A percentile compares a stretch with the other conserved stretches of the same genome.
Evolutionary conservation across 208 protist genomes (phyloP).

Genomic region (Crithidia fasciculata): DNA sequence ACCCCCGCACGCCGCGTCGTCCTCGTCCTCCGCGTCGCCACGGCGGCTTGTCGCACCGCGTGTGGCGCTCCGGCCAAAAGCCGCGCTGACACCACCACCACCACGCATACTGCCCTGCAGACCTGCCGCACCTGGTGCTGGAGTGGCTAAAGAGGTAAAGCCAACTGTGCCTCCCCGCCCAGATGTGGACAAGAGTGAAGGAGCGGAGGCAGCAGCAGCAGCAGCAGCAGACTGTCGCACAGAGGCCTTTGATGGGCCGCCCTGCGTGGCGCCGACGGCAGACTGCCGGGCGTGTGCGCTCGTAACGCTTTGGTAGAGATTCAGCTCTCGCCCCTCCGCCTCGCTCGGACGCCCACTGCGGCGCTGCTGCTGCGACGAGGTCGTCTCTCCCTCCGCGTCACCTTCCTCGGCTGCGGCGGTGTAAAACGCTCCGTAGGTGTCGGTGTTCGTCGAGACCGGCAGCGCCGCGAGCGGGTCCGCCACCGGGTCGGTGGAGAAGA

Average conservation of each 20-base stretch:
- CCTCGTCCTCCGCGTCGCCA: background rate
- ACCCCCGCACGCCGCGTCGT: background rate
- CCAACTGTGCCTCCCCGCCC: background rate
- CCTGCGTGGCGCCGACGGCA: too few species aligned
- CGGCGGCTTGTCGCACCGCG: background rate
- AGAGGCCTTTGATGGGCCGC: too few species aligned
- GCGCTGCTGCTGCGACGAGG: background rate
- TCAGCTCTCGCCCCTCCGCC: background rate
- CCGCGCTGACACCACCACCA: background rate
- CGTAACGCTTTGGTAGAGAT: slow-evolving; percentile 7
- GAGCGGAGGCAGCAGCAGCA: slow-evolving; percentile 5
- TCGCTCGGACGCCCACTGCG: background rate
- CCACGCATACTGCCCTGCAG: too few species aligned
- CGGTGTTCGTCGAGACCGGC: slow-evolving; percentile 28
- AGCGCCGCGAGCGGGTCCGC: slow-evolving; percentile 15
- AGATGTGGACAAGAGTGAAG: background rate
- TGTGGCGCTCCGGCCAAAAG: background rate
- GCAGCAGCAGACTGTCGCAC: too few species aligned
- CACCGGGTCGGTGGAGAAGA: slow-evolving; percentile 28
- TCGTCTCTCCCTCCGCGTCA: background rate
- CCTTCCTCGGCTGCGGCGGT: background rate
- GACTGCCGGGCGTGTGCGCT: background rate
- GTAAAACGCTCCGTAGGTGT: slow-evolving; percentile 30
- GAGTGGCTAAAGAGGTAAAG: background rate
- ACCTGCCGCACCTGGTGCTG: background rate